Conservation (phyloP, 2,329 filamentous ascomycete genomes). For the Monilinia polystroma region DNA sequence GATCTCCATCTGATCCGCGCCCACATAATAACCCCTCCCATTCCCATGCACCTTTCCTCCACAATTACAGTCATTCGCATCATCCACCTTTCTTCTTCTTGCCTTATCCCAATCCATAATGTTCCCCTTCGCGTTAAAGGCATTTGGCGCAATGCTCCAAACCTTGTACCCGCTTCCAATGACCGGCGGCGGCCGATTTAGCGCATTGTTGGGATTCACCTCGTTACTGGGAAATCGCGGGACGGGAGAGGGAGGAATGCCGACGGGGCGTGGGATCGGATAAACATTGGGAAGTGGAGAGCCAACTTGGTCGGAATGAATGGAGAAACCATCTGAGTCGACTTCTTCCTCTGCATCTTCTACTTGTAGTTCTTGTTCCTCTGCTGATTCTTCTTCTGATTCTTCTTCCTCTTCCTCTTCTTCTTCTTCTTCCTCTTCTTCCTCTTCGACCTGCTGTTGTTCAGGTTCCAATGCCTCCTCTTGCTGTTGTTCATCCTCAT, state of each 20-base stretch:
- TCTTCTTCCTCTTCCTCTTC: neutral
- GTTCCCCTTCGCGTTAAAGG: neutral
- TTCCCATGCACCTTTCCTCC: neutral
- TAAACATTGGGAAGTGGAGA: neutral
- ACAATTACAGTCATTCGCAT: neutral
- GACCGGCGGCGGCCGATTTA: neutral
- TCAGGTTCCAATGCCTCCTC: neutral
- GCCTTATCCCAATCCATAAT: neutral
- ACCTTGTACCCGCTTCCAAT: neutral
- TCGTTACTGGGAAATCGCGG: conserved; percentile 4
- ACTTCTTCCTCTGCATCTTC: neutral
- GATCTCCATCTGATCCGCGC: neutral
- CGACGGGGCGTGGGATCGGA: neutral
- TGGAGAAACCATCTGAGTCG: neutral
- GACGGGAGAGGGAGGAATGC: neutral
- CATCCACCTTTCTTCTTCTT: neutral
- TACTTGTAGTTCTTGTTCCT: neutral
- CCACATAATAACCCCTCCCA: neutral
- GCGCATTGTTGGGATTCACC: neutral
- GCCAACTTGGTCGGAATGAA: neutral
- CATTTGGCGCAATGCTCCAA: neutral
- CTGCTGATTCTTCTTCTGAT: no score
- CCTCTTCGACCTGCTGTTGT: neutral
- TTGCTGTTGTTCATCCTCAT: conserved; percentile 8
- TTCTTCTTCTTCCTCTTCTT: neutral